A percentile compares a stretch with the other conserved stretches of the same genome.
Evolutionary conservation across 2,329 filamentous ascomycete species (phyloP).

Genomic region (Penicillium sp.): DNA sequence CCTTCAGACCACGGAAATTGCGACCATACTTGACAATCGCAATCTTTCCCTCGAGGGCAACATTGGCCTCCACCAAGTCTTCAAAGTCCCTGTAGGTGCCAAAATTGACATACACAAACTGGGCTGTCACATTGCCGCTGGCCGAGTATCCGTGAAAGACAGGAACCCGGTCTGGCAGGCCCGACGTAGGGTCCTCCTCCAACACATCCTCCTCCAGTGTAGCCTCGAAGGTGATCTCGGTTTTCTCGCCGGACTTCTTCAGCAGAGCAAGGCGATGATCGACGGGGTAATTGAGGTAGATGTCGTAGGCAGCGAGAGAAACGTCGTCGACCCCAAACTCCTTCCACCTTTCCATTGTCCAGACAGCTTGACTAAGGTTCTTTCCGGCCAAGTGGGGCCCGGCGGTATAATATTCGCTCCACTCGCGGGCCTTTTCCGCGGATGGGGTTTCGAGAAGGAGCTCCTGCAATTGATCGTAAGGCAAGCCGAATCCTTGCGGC

Average conservation of each 20-base stretch:
- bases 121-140: slow-evolving; percentile 81
- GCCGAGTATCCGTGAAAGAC: slow-evolving; percentile 95
- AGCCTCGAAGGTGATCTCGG: slow-evolving; percentile 67
- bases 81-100: slow-evolving; percentile 82
- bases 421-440: slow-evolving; percentile 56
- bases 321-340: slow-evolving; percentile 59
- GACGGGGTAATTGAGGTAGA: slow-evolving; percentile 71
- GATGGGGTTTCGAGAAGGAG: slow-evolving; percentile 52
- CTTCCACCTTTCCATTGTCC: slow-evolving; percentile 69
- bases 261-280: slow-evolving; percentile 65
- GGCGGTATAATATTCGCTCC: slow-evolving; percentile 71
- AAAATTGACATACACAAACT: slow-evolving; percentile 86
- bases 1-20: slow-evolving; percentile 83
- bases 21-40: slow-evolving; percentile 78
- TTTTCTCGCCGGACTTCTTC: slow-evolving; percentile 40
- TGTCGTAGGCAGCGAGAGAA: slow-evolving; percentile 63
- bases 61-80: slow-evolving; percentile 67
- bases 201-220: slow-evolving; percentile 78
- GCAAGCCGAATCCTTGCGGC: slow-evolving; percentile 44
- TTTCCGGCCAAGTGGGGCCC: slow-evolving; percentile 71
- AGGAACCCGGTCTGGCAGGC: slow-evolving; percentile 66
- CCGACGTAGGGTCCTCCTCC: slow-evolving; percentile 73
- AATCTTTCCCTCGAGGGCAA: slow-evolving; percentile 77
- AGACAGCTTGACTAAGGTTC: slow-evolving; percentile 69
- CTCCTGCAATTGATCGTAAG: slow-evolving; percentile 51